Conservation (phyloP, 257 asterid species). For the Lavandula angustifolia region DNA sequence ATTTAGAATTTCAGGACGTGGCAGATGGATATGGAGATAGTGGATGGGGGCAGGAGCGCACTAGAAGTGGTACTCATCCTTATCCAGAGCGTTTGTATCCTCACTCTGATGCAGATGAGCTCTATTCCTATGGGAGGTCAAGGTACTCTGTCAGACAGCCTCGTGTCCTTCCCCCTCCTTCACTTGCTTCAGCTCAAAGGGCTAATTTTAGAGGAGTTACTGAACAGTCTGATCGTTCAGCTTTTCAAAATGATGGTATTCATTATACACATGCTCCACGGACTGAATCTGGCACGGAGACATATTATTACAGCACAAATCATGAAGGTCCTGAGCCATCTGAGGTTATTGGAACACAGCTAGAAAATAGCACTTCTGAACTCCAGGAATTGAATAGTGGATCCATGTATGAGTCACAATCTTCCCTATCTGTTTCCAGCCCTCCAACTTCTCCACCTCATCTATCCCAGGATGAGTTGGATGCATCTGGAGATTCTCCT, state of each 20-base stretch:
- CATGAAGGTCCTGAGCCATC: slow-evolving; percentile 54
- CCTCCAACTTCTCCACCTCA: slow-evolving; percentile 96
- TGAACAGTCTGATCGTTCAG: slow-evolving; percentile 51
- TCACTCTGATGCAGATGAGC: slow-evolving; percentile 61
- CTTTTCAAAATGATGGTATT: slow-evolving; percentile 44
- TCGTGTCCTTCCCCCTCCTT: slow-evolving; percentile 91
- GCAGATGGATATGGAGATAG: slow-evolving; percentile 59
- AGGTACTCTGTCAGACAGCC: slow-evolving; percentile 91
- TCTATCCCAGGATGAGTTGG: slow-evolving; percentile 92
- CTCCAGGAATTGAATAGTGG: slow-evolving; percentile 46
- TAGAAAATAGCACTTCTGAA: slow-evolving; percentile 46
- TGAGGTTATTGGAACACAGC: slow-evolving; percentile 42
- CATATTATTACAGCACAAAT: slow-evolving; percentile 52
- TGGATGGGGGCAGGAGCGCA: slow-evolving; percentile 66
- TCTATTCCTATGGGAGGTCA: slow-evolving; percentile 72
- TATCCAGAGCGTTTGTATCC: slow-evolving; percentile 62
- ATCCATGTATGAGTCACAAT: slow-evolving; percentile 84
- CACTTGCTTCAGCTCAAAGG: slow-evolving; percentile 63
- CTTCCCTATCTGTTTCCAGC: slow-evolving; percentile 94
- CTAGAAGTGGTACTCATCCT: slow-evolving; percentile 50
- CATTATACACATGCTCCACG: slow-evolving; percentile 43
- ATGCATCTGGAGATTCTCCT: slow-evolving; percentile 76
- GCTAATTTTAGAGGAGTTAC: slow-evolving; percentile 46
- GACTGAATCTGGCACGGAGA: slow-evolving; percentile 48
- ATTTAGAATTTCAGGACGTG: slow-evolving; percentile 57